Evolutionary conservation across 208 protist species (phyloP), one percentile per base, ranked within the genome.

Genomic region (Phytomonas sp.): DNA sequence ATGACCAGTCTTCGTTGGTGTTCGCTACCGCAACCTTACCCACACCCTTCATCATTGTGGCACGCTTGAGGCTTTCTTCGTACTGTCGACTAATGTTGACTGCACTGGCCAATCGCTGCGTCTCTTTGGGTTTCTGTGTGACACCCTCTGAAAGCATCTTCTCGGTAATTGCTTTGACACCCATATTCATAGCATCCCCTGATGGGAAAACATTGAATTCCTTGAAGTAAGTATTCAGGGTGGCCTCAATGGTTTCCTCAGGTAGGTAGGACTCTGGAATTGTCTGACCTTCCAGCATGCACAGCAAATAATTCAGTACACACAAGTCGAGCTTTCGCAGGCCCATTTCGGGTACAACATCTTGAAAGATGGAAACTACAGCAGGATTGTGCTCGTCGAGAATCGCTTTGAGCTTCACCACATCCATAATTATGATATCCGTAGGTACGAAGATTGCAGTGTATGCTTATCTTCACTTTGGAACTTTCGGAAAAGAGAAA

Each of bases 1-100:
- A 96, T 34, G 85, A 80, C 87, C 89, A 94, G 66, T 94, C 88
- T 62, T 92, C 88, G 80, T 96, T 96, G 7, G 88, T 91, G 81
- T 96, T 96, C 17, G 89, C 87, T 32, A 80, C 72, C 1, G 82
- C 73, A 0, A 92, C 81, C 72, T 92, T 93, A 30, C 90, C 90
- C 6, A 95, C 90, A 51, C 76, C 81, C 67, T 85, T 87, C 71
- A 95, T 91, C 85, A 92, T 84, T 13, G 81, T 89, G 30, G 90
- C 87, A 23, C 85, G 84, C 75, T 88, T 88, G 30, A 95, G 70
- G 65, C 80, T 95, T 68, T 95, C 90, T 68, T 95, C 87, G 80
- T 93, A 95, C 73, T 93, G 87, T 6, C 90, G 83, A 20, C 90
- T 82, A 68, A 95, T 95, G 81, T 75, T 95, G 9, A 95, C 82